Percentiles rank a stretch among this genome's conserved stretches.
Evolutionary conservation across 371 early-diverging fungal species (phyloP).

Genomic region (Lichtheimia ramosa): DNA sequence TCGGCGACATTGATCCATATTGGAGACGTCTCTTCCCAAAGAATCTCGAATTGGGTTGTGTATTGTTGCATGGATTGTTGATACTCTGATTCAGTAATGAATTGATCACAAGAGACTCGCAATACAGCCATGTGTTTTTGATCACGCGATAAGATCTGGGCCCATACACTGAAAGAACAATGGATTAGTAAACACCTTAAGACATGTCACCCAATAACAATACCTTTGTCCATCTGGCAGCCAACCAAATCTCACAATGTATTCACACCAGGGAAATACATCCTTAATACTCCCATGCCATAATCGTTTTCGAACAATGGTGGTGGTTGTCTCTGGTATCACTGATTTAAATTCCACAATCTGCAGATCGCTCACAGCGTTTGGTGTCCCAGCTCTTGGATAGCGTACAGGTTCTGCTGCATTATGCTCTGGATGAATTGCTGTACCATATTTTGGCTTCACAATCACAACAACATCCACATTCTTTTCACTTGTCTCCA

Average conservation of each 20-base stretch:
- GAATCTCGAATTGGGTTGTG: slow-evolving; percentile 38
- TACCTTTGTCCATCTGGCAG: slow-evolving; percentile 62
- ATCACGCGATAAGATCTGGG: slow-evolving; percentile 66
- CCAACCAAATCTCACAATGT: slow-evolving; percentile 80
- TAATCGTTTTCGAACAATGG: slow-evolving; percentile 47
- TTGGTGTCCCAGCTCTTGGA: slow-evolving; percentile 65
- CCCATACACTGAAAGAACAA: slow-evolving; percentile 58
- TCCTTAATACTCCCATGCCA: slow-evolving; percentile 41
- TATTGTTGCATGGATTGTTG: slow-evolving; percentile 12
- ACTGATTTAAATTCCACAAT: slow-evolving; percentile 56
- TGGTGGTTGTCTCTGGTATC: not conserved
- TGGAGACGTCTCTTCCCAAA: slow-evolving; percentile 61
- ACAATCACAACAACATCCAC: slow-evolving; percentile 61
- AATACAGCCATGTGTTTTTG: slow-evolving; percentile 61
- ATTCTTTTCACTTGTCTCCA: slow-evolving; percentile 62
- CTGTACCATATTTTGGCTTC: slow-evolving; percentile 23
- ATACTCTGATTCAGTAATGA: not conserved
- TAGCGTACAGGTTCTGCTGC: slow-evolving; percentile 39
- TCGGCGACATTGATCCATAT: slow-evolving; percentile 74
- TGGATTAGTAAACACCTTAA: not conserved
- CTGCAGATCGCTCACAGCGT: slow-evolving; percentile 58
- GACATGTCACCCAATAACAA: not conserved
- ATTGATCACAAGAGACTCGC: slow-evolving; percentile 34
- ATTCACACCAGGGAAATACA: slow-evolving; percentile 76
- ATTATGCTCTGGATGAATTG: not conserved